Percentiles rank a stretch among this genome's conserved stretches.
Conservation (phyloP, 2,329 filamentous ascomycete genomes). For the Didymella pomorum region DNA sequence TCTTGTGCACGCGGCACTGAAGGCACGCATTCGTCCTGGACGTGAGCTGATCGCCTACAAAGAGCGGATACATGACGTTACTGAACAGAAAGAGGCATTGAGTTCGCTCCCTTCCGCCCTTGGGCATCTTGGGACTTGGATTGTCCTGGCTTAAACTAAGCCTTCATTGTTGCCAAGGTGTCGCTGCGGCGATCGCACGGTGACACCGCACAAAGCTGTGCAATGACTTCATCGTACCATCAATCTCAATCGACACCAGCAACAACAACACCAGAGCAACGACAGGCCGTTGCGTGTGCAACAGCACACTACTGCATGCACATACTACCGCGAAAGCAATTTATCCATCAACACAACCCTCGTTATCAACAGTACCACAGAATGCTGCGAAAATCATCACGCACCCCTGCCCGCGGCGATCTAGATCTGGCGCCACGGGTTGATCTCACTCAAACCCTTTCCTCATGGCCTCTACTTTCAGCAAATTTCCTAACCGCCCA, state of each 20-base stretch:
- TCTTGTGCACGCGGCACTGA: constrained; percentile 19
- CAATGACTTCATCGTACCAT: constrained; percentile 21
- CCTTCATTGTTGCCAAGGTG: constrained; percentile 20
- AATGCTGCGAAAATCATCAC: constrained; percentile 11
- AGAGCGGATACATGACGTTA: constrained; percentile 26
- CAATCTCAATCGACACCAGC: constrained; percentile 3
- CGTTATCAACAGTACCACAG: constrained; percentile 6
- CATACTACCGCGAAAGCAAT: not conserved
- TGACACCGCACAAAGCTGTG: constrained; percentile 16
- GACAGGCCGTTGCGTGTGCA: constrained; percentile 13
- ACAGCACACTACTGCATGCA: constrained; percentile 11
- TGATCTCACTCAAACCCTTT: constrained; percentile 17
- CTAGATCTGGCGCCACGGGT: constrained; percentile 27
- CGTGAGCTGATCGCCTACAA: constrained; percentile 19
- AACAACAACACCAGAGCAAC: constrained; percentile 8
- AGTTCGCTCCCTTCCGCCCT: not conserved
- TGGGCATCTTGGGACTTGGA: constrained; percentile 8
- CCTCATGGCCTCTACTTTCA: constrained; percentile 16
- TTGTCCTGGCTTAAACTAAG: constrained; percentile 18
- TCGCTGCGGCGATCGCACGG: not conserved
- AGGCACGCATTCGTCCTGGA: constrained; percentile 16
- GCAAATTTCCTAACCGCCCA: constrained; percentile 21
- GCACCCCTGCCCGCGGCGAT: constrained; percentile 16
- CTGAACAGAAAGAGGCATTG: constrained; percentile 13
- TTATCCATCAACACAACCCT: constrained; percentile 13